Base-by-base conservation (phyloP, 345 rosid genomes). In the Arabis alpina region DNA sequence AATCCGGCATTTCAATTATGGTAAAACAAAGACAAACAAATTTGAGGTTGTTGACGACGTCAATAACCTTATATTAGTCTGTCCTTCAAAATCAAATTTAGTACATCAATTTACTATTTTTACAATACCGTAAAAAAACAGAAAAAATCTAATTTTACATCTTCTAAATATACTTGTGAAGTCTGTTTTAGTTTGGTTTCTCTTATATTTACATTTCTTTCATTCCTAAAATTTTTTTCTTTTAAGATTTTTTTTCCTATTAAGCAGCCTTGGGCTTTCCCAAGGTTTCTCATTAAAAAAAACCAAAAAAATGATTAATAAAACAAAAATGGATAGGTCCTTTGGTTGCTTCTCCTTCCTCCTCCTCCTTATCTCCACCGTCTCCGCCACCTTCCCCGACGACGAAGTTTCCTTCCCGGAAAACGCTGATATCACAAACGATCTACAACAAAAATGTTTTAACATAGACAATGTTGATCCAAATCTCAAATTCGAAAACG, bases 181-280 rank as follows among this genome's bases (percentile, higher is more conserved):
- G 10, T 50, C 4, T 6, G 47, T 58, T 32, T 19, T 57, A 44
- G 24, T 23, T 6, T 10, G 23, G 0, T 13, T 75, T 36, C 5
- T 47, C 50, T 54, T 68, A 61, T 75, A 75, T 61, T 49, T 60
- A 52, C 39, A 43, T 37, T 44, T 61, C 45, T 10, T 45, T 54
- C 45, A 39, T 61, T 68, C 52, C 53, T 68, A 61, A 5, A 5
- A 0, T 13, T 58, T 30, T 50, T 7, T 47, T 0, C n/a, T 58
- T 30, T 42, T 7, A 42, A 61, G 6, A 7, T 36, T 36, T 8
- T 36, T 45, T 6, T 14, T 75, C 42, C 42, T 63, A 63, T 52
- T 73, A 77, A 80, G 81, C 85, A 79, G 65, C 80, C 80, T 82
- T 79, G 82, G 83, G 82, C 27, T 55, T 37, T 50, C 15, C 87